These are phyloP conservation scores for Peniophora sp. DNA, from an alignment of 1,284 basidiomycete genomes.

Conservation along the genomic window DNA sequence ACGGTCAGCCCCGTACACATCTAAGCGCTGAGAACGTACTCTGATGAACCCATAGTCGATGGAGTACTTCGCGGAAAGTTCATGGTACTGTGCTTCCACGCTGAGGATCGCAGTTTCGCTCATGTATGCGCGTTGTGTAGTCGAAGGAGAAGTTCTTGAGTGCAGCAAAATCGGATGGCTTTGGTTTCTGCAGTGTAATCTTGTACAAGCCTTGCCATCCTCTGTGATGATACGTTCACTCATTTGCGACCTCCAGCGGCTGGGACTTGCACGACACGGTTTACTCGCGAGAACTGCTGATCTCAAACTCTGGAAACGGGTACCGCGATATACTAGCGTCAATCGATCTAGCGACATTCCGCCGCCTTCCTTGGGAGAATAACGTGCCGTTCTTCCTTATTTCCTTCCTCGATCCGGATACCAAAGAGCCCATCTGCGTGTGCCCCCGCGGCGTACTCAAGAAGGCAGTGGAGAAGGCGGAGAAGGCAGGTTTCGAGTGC, in stretches of 20 bases:
- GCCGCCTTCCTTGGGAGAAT: constrained; percentile 89
- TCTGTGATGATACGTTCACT: no score
- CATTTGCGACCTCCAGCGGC: constrained; percentile 37
- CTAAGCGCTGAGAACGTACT: no score
- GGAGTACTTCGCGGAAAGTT: constrained; percentile 91
- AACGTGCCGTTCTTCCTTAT: constrained; percentile 91
- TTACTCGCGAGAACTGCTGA: constrained; percentile 79
- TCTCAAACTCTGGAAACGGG: constrained; percentile 88
- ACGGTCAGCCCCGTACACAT: constrained; percentile 36
- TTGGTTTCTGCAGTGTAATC: constrained; percentile 89
- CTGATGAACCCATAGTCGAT: constrained; percentile 51
- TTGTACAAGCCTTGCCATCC: constrained; percentile 55
- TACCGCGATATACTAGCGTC: constrained; percentile 83
- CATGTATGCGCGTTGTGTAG: constrained; percentile 24
- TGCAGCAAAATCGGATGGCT: constrained; percentile 75
- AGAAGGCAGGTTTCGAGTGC: constrained; percentile 46
- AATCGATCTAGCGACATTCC: constrained; percentile 80
- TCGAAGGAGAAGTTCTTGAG: constrained; percentile 90
- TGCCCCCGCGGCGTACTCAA: constrained; percentile 84
- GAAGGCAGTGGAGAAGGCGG: constrained; percentile 45
- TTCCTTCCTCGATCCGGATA: constrained; percentile 83
- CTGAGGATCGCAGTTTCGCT: neutral
- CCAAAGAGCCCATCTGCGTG: constrained; percentile 65
- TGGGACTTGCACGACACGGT: constrained; percentile 86
- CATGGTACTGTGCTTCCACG: constrained; percentile 53